Base-by-base conservation (phyloP, 169 alveolate species). In the Babesia sp. region DNA sequence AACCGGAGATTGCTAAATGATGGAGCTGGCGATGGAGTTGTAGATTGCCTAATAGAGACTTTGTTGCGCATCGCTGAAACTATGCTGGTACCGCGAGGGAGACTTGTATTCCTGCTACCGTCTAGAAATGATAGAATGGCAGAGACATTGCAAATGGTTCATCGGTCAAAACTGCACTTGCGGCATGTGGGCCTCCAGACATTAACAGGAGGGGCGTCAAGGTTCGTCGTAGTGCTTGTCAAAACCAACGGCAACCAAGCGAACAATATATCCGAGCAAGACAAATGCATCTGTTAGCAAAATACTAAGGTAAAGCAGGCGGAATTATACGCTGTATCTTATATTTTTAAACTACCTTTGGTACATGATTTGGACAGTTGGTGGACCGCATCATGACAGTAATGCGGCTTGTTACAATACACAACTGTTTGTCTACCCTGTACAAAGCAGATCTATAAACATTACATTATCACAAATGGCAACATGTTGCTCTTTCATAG, bases 61-160 rank as follows among this genome's bases (percentile, higher is more conserved):
- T 34, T 80, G 55, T 50, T 91, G 26, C 77, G 57, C 24, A 63
- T 91, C 18, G 91, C 91, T 8, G 88, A 87, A 8, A 54, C 59
- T 16, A 54, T 77, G 54, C 84, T 91, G 20, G 94, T 91, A 29
- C 86, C 81, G 16, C 61, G 77, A 46, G 95, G 95, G 34, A 81
- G 85, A 77, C 72, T 91, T 14, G 95, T 91, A 3, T 91, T 91
- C 78, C 90, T 91, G 16, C 64, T 89, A 12, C 95, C 95, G n/a
- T 53, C 88, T 5, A 83, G 59, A 68, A 60, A 69, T 60, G 77
- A 83, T 20, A 71, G 75, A 16, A 28, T 78, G 29, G 42, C 22
- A 18, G 58, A 67, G 28, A 28, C 78, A 8, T 51, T 80, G 44
- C 61, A 46, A 16, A 24, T 57, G 11, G 20, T 80, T 18, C 24